Base-by-base conservation (phyloP, 306 rosid species). In the Malus sylvestris region DNA sequence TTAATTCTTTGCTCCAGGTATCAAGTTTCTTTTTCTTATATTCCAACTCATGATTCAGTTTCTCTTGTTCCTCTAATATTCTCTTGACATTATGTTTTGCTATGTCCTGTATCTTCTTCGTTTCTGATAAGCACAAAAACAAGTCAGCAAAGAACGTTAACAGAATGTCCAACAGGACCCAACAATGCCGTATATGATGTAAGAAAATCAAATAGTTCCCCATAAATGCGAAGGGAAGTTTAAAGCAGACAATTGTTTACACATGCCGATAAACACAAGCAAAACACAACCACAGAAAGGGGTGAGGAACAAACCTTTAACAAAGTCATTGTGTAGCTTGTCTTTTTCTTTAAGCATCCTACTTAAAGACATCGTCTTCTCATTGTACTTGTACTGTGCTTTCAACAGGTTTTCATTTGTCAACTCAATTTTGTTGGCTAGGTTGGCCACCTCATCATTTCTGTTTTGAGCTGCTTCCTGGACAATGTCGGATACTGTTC, bases 291-390 rank as follows among this genome's bases (percentile, higher is more conserved):
- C 19, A 52, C 46, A 62, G 53, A 77, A 32, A 32, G 1, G 35
- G 6, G 35, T 32, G 35, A 32, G 65, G 80, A 73, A 70, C 67
- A 78, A 71, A 95, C 98, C 97, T 89, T 90, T 96, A 67, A 78
- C 79, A 86, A 92, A 92, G 44, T 81, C 89, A 68, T 51, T 72
- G 74, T 92, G 96, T 40, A 95, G 88, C 79, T 64, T 83, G 77
- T 95, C 97, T 79, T 90, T 95, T 78, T 90, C 96, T 59, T 83
- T 93, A 60, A 92, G 92, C 90, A 90, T 88, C 83, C 96, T 90
- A 76, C 92, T 88, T 73, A 92, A 81, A 76, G 96, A 90, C 97
- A 90, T 73, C 18, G 87, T 86, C 80, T 84, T 90, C 81, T 88
- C 90, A 67, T 92, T 95, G 86, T 81, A 95, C 67, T 87, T 87